These are phyloP conservation scores for Theobroma grandiflorum DNA, from an alignment of 441 rosid species.

Conservation along the genomic window DNA sequence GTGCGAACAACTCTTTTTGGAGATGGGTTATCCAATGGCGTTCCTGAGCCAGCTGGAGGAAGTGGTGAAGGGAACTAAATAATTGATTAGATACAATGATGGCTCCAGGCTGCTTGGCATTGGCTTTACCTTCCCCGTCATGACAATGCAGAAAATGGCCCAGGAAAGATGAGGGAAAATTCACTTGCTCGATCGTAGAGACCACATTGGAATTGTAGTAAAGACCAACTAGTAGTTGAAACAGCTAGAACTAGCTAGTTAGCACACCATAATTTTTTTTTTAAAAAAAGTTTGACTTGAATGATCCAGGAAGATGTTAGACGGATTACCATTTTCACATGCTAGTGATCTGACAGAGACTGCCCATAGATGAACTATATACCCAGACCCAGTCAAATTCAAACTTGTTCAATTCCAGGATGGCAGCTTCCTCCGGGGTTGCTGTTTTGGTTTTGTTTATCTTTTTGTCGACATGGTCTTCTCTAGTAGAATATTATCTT, in stretches of 20 bases:
- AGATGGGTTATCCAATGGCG: neutral
- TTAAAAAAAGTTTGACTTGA: neutral
- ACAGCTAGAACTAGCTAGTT: conserved; percentile 12
- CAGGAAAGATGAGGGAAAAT: neutral
- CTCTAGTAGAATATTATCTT: no score
- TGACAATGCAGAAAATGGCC: neutral
- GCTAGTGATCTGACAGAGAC: neutral
- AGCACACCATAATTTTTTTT: no score
- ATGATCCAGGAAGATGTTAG: neutral
- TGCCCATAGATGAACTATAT: no score
- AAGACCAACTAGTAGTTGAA: neutral
- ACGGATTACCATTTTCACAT: neutral
- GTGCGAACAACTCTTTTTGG: neutral
- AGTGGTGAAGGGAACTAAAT: neutral
- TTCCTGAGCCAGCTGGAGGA: conserved; percentile 15
- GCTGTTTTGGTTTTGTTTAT: no score
- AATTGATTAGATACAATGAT: conserved; percentile 3
- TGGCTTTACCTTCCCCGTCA: neutral
- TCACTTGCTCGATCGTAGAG: neutral
- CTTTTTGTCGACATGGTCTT: no score
- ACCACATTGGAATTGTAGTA: neutral
- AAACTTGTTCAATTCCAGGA: no score
- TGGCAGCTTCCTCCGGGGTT: no score
- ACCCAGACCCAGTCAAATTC: no score
- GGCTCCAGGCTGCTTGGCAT: conserved; percentile 1